Evolutionary conservation across 192 early-diverging fungal species (phyloP).

Genomic region (Podila epicladia): DNA sequence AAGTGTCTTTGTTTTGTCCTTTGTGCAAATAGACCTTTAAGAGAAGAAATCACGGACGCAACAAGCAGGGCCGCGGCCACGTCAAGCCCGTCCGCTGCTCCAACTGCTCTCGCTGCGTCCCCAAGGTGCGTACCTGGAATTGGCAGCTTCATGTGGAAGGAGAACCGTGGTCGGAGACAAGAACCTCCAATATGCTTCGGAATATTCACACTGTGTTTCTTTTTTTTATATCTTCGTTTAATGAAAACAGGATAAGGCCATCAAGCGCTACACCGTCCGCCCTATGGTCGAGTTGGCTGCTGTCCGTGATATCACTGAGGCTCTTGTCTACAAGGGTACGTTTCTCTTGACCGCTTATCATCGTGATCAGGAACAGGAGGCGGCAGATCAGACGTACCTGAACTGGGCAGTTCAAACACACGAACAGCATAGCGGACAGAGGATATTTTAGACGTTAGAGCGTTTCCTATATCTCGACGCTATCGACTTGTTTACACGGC

Average conservation of each 20-base stretch:
- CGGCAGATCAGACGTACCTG: no score
- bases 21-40: conserved; percentile 84
- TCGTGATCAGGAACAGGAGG: no score
- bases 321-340: conserved; percentile 93
- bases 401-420: no score
- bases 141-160: no score
- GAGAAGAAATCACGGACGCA: conserved; percentile 99
- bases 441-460: no score
- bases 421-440: no score
- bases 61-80: conserved; percentile 99
- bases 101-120: conserved; percentile 98
- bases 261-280: conserved; percentile 98
- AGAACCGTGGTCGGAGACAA: no score
- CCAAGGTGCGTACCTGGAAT: conserved; percentile 33
- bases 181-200: no score
- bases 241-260: conserved; percentile 90
- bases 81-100: conserved; percentile 97
- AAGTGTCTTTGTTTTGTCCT: not conserved
- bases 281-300: conserved; percentile 99
- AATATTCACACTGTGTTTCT: no score
- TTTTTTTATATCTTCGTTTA: no score
- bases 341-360: not conserved
- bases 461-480: no score
- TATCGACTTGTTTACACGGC: no score
- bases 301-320: conserved; percentile 95